Evolutionary conservation across 2,329 filamentous ascomycete species (phyloP), one percentile per base, ranked within the genome.

Genomic region (Fusarium sp.): DNA sequence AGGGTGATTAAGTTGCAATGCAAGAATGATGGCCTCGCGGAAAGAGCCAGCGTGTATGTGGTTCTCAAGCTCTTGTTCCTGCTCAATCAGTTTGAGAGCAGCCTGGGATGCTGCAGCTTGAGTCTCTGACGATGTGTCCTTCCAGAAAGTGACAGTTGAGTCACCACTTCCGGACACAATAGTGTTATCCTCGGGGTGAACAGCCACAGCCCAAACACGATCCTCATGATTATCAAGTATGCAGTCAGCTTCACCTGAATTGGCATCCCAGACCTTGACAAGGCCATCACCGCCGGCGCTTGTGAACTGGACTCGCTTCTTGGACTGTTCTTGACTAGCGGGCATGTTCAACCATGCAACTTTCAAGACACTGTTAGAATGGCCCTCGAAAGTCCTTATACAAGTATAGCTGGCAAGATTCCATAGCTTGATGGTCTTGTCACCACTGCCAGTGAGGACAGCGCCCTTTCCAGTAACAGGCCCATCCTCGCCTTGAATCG

Each of bases 211-310:
- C 95, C 95, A 98, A 2, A 98, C 95, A 65, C 96, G 91, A 83
- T 99, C 96, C 77, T 95, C 95, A 82, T 99, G 96, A 83, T 98
- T 98, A 83, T 99, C 96, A 9, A 99, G 88, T 1, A 96, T 99
- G 74, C 93, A 93, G 75, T 95, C 94, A 6, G 91, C 87, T 82
- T 98, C 96, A 52, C 95, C 95, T 4, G 89, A 91, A 79, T 93
- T 92, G 18, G 93, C 93, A 77, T 98, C 94, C 96, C 96, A 99
- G 38, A 99, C 90, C 83, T 98, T 99, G 66, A 99, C 95, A 7
- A 99, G 88, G 5, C 96, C 96, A 82, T 99, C 97, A 67, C 95
- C 95, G 44, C 94, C 96, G 20, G 96, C 95, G 74, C 93, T 97
- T 39, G 93, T 94, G 66, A 98, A 90, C 67, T 93, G 90, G 2